Percentiles rank a stretch among this genome's conserved stretches.
These are phyloP conservation scores for Clonostachys chloroleuca DNA, from an alignment of 2,329 filamentous ascomycete genomes.

Conservation along the genomic window DNA sequence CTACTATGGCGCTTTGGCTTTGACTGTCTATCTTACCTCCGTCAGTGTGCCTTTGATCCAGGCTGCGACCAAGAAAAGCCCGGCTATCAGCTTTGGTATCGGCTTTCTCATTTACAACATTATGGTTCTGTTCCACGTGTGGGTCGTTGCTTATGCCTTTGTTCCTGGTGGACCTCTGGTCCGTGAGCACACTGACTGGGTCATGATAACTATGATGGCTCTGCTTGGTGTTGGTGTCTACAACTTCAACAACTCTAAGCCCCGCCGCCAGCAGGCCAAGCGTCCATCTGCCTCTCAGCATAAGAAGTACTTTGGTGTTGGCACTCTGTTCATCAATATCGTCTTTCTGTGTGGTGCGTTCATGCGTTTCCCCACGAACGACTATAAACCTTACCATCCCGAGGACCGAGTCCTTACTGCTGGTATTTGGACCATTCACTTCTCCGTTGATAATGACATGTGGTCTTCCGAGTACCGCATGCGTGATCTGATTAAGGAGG, in stretches of 20 bases:
- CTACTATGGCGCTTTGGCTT: conserved; percentile 75
- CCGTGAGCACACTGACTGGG: conserved; percentile 91
- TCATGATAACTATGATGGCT: conserved; percentile 85
- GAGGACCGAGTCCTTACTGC: conserved; percentile 86
- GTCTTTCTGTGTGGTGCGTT: conserved; percentile 79
- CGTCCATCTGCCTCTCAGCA: conserved; percentile 30
- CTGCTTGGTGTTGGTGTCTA: conserved; percentile 82
- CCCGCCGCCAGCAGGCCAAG: conserved; percentile 24
- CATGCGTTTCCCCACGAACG: conserved; percentile 85
- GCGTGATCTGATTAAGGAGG: conserved; percentile 82
- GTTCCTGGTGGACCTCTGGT: conserved; percentile 91
- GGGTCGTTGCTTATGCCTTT: conserved; percentile 97
- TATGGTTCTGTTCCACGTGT: conserved; percentile 94
- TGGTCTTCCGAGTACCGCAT: conserved; percentile 95
- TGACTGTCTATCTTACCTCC: conserved; percentile 79
- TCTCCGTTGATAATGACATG: conserved; percentile 97
- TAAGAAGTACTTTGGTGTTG: conserved; percentile 46
- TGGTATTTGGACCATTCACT: conserved; percentile 98
- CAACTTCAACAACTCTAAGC: conserved; percentile 53
- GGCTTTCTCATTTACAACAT: conserved; percentile 92
- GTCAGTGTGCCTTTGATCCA: conserved; percentile 70
- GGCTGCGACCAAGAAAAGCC: conserved; percentile 71
- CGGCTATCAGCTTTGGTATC: conserved; percentile 77
- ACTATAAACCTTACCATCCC: conserved; percentile 86
- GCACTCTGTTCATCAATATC: conserved; percentile 73